Evolutionary conservation across 768 basidiomycete genomes (phyloP), one percentile per base, ranked within the genome.

Genomic region (Psilocybe subaeruginosa): DNA sequence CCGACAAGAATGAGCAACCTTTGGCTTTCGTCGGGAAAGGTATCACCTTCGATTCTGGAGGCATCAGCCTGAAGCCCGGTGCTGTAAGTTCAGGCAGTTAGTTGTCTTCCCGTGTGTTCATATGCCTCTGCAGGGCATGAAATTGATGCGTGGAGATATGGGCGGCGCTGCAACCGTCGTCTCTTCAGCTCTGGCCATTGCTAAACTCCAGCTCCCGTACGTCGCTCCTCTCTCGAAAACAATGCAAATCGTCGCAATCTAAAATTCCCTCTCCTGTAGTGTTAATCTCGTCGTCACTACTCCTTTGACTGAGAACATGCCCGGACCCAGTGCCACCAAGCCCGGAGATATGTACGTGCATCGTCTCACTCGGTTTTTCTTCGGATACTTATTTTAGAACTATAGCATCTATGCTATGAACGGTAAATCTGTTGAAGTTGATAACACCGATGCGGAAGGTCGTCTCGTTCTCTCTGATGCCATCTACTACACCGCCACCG

Each of bases 41-140:
- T 62, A 88, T 95, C 70, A 94, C 93, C 14, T 96, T 95, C 64
- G 93, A 96, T 73, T 86, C 87, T 2, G 93, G 93, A 80, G 92
- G 92, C 66, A 94, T 94, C 73, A 90, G 89, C 61, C 76, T 96
- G 73, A 95, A 95, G 75, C 86, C 91, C n/a, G 70, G 81, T 35
- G 80, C 81, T 35, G 91, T 88, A 62, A 67, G 85, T 79, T 6
- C 7, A 54, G 46, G 11, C n/a, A 23, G 52, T 43, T 50, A 29
- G 47, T 51, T 48, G 58, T 23, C 2, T 5, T 16, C 2, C 0
- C 3, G 4, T 30, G 17, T 58, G 7, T 19, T 11, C 45, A 2
- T 8, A 41, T 37, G 7, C 16, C 8, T 8, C 0, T 53, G 2
- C 54, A 91, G 89, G 83, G 78, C 59, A 94, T 93, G 92, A 92